Evolutionary conservation across 2,329 filamentous ascomycete genomes (phyloP), one percentile per base, ranked within the genome.

Genomic region (Colletotrichum melonis): DNA sequence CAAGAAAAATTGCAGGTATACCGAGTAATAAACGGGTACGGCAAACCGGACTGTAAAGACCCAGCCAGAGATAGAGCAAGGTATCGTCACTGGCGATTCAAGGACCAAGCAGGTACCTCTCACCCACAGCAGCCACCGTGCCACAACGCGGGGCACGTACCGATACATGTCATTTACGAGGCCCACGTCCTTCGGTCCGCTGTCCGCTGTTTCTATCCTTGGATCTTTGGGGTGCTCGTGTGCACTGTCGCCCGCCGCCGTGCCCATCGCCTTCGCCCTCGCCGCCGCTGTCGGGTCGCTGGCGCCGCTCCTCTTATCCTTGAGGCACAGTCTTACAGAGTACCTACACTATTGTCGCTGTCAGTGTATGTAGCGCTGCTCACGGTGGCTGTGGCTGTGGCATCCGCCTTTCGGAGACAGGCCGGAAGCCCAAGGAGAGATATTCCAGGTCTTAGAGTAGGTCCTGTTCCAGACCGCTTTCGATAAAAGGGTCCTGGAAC

Each of bases 201-300:
- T 46, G n/a, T 42, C 70, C 67, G 32, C 67, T 66, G 70, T 66
- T 70, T 38, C 67, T 73, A 73, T 70, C 70, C 70, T 70, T 73
- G 70, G 70, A 70, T 42, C 52, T 56, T 26, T 26, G 54, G 12
- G 32, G 49, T 63, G 58, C 64, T 71, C 63, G 56, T 60, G 63
- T 67, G 68, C 65, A 63, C 24, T 60, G 54, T 22, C 22, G 24
- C 35, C 42, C 52, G 54, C 42, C 63, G n/a, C 28, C 58, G 64
- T 24, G 32, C 62, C 63, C 46, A 19, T 67, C 8, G 68, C 68
- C 54, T 5, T 46, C 64, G 58, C 65, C 54, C 16, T 67, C 52
- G 54, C 42, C 63, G n/a, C 28, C 58, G 64, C 11, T 19, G 49
- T 11, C 38, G 38, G 38, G 38, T 42, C 38, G 5, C 38, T 42